Base-by-base conservation (phyloP, 2,329 filamentous ascomycete genomes). In the Fusarium temperatum region DNA sequence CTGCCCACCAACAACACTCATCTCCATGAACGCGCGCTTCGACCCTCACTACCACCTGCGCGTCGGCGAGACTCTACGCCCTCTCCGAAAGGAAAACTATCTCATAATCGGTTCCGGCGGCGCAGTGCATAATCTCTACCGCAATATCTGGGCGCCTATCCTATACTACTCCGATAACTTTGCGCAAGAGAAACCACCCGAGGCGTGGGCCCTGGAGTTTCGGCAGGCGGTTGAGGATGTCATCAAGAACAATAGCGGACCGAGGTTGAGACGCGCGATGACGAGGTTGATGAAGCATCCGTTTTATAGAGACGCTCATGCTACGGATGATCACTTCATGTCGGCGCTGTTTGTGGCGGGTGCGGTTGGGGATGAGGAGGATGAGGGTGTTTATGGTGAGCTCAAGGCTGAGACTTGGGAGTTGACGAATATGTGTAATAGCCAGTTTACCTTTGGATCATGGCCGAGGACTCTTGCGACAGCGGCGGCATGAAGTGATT, bases 261-360 rank as follows among this genome's bases (percentile, higher is more conserved):
- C 89, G 11, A 79, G 80, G 32, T 78, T 92, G 55, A 80, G 89
- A 6, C 83, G 87, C 6, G 87, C 85, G 0, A 84, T 91, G 61
- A 89, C 89, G 5, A 84, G 90, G 36, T 77, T 93, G 74, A 92
- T 93, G 90, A 92, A 93, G 82, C 89, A 92, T 76, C 90, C 91
- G 0, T 83, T 85, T 53, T 93, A 87, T 76, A 82, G 91, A 22
- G 90, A 92, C 74, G 91, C 91, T 0, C 91, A 93, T 81, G 90
- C 85, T 1, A 93, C 91, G 0, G 91, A 93, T 76, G 91, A 93
- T 78, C 91, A 93, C 77, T 93, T 91, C 72, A 92, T 93, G 88
- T 83, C 90, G 2, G 85, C 88, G 7, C 83, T 90, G 75, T 93
- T 93, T 80, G 87, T 91, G 1, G 89, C 90, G 0, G 91, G 91